Conservation (phyloP, 2,329 filamentous ascomycete species). For the Colletotrichum sp. region DNA sequence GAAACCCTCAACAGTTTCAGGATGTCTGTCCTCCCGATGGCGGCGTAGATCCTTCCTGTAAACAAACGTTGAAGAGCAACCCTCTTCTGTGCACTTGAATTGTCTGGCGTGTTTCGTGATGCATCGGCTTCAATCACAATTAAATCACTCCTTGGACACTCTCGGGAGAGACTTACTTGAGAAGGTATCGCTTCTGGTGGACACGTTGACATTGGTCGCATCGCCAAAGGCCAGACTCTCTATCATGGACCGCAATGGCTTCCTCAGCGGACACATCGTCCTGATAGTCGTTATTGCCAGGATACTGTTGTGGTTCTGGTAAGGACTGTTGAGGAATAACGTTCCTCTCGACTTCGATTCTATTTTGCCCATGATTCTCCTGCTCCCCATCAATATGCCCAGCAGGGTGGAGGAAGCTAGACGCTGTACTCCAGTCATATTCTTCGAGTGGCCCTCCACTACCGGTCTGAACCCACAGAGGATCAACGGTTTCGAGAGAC, state of each 20-base stretch:
- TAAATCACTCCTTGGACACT: background rate
- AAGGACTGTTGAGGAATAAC: background rate
- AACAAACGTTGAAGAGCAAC: conserved; percentile 1
- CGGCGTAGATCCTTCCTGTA: conserved; percentile 5
- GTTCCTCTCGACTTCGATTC: background rate
- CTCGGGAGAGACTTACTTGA: background rate
- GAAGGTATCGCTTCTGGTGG: background rate
- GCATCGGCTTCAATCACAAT: background rate
- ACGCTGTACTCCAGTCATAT: conserved; percentile 7
- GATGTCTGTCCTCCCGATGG: background rate
- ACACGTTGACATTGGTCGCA: background rate
- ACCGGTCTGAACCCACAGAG: conserved; percentile 13
- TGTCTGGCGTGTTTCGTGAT: background rate
- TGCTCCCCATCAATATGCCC: conserved; percentile 10
- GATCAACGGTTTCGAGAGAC: conserved; percentile 13
- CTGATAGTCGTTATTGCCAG: background rate
- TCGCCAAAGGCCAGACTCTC: background rate
- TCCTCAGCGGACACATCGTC: background rate
- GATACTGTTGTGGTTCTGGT: background rate
- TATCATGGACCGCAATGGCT: background rate
- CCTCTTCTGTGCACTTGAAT: background rate
- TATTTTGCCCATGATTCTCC: background rate
- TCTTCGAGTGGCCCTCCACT: conserved; percentile 20
- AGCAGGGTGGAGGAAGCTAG: conserved; percentile 13
- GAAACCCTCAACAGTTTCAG: background rate